Evolutionary conservation across 768 basidiomycete species (phyloP).

Genomic region (Suillus hirtellus): DNA sequence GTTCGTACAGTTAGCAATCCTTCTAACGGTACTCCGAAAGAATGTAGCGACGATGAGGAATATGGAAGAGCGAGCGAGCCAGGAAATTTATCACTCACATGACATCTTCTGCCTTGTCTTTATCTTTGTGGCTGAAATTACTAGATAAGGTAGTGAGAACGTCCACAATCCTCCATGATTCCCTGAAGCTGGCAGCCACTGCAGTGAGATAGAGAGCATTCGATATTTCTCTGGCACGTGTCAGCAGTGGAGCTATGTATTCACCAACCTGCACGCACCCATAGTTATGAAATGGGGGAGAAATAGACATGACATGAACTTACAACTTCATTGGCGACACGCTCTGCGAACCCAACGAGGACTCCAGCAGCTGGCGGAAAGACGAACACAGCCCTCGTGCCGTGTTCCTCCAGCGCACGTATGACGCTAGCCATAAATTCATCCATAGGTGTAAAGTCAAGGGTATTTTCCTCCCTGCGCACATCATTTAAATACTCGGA

Average conservation of each 20-base stretch:
- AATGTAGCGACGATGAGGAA: constrained; percentile 10
- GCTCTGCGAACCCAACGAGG: constrained; percentile 78
- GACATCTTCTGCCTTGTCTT: constrained; percentile 66
- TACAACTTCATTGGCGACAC: constrained; percentile 84
- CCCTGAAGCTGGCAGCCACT: constrained; percentile 85
- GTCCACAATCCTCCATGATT: constrained; percentile 86
- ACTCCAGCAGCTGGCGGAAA: constrained; percentile 84
- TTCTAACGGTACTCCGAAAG: constrained; percentile 3
- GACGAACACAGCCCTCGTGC: constrained; percentile 76
- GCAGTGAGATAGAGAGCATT: constrained; percentile 77
- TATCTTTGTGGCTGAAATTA: constrained; percentile 7
- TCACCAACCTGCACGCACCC: constrained; percentile 67
- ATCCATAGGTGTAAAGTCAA: constrained; percentile 95
- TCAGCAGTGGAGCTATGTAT: constrained; percentile 78
- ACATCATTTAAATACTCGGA: background rate
- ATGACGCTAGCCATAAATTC: constrained; percentile 77
- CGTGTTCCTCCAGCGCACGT: constrained; percentile 67
- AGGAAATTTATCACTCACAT: constrained; percentile 51
- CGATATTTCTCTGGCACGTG: constrained; percentile 73
- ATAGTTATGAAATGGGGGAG: constrained; percentile 8
- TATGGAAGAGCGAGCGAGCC: constrained; percentile 15
- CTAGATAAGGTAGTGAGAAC: constrained; percentile 59
- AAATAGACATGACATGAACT: constrained; percentile 27
- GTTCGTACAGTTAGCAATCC: constrained; percentile 7
- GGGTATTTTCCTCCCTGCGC: constrained; percentile 49